A percentile compares a stretch with the other conserved stretches of the same genome.
Evolutionary conservation across 2,329 filamentous ascomycete species (phyloP).

Genomic region (Podosphaera xanthii): DNA sequence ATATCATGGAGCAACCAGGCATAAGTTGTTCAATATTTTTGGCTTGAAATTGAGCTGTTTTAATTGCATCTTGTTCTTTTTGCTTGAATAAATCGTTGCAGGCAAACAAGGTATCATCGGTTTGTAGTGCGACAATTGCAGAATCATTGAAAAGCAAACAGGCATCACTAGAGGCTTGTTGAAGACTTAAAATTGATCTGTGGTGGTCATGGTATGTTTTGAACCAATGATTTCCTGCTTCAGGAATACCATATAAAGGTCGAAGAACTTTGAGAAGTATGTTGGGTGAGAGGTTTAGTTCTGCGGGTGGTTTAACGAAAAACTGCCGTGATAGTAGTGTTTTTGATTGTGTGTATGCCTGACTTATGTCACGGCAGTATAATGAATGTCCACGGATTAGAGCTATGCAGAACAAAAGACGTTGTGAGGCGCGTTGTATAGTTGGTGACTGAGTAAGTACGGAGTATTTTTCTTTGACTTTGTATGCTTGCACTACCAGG

Average conservation of each 20-base stretch:
- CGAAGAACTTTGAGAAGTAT: neutral
- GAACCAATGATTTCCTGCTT: too few relatives aligned
- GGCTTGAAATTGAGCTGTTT: neutral
- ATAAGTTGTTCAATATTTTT: neutral
- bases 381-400: neutral
- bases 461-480: neutral
- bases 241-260: neutral
- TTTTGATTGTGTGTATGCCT: neutral
- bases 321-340: neutral
- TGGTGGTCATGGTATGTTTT: slow-evolving; percentile 1
- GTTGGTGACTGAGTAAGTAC: neutral
- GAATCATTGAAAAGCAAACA: slow-evolving; percentile 1
- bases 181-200: neutral
- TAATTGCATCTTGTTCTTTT: neutral
- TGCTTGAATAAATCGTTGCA: neutral
- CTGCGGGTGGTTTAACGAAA: neutral
- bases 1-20: neutral
- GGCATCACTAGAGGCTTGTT: slow-evolving; percentile 1
- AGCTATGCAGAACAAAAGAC: neutral
- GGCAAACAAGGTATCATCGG: slow-evolving; percentile 2
- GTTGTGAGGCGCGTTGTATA: neutral
- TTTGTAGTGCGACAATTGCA: slow-evolving; percentile 2
- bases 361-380: neutral
- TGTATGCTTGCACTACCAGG: neutral
- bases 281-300: neutral